These are phyloP conservation scores for Glebionis coronaria DNA, from an alignment of 129 eudicot genomes.

Conservation along the genomic window DNA sequence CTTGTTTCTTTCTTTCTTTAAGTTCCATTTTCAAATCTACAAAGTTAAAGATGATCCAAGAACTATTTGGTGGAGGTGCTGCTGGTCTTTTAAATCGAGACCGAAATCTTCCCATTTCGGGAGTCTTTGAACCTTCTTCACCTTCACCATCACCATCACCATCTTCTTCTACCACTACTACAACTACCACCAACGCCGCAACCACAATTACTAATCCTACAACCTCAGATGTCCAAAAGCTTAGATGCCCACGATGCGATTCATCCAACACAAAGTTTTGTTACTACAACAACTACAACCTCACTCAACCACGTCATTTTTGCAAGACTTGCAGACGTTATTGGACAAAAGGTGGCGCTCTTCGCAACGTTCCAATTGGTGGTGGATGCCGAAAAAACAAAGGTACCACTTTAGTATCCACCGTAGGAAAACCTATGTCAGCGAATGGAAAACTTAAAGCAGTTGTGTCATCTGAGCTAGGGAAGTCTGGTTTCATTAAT, in stretches of 20 bases:
- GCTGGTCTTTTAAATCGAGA: constrained; percentile 40
- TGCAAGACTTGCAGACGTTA: constrained; percentile 90
- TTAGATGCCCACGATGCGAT: constrained; percentile 78
- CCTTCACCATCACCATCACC: constrained; percentile 41
- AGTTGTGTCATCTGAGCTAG: constrained; percentile 43
- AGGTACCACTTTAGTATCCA: constrained; percentile 28
- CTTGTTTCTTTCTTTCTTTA: constrained; percentile 40
- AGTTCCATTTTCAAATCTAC: constrained; percentile 31
- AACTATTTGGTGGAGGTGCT: constrained; percentile 52
- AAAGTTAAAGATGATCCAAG: constrained; percentile 66
- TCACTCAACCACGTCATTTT: constrained; percentile 91
- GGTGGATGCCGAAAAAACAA: constrained; percentile 83
- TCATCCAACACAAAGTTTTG: constrained; percentile 79
- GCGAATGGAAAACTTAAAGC: constrained; percentile 33
- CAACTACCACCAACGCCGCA: constrained; percentile 22
- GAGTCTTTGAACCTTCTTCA: constrained; percentile 32
- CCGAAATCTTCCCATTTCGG: constrained; percentile 39
- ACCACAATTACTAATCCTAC: constrained; percentile 16
- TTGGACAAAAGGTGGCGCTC: constrained; percentile 91
- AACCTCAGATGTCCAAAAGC: constrained; percentile 41
- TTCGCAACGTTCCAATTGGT: constrained; percentile 80
- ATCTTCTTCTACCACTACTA: constrained; percentile 35
- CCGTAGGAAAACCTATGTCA: constrained; percentile 30
- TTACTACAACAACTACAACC: constrained; percentile 92
- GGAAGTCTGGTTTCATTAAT: constrained; percentile 31